Conservation (phyloP, 352 stramenopile species). For the Phytophthora constricta region DNA sequence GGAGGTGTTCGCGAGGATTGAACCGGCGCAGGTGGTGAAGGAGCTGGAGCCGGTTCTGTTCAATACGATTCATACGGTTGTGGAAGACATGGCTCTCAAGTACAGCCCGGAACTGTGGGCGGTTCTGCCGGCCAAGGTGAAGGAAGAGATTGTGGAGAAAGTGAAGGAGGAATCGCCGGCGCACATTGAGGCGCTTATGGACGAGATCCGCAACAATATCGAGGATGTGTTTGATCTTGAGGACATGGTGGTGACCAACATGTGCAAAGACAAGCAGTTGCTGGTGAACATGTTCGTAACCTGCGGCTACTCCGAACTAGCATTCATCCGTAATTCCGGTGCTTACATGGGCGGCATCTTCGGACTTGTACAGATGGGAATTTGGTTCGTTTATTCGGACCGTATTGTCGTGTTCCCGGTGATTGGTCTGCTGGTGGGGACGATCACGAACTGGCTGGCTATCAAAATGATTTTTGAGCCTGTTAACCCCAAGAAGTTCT, state of each 20-base stretch:
- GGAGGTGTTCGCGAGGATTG: constrained; percentile 93
- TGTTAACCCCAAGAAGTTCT: constrained; percentile 84
- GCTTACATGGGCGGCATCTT: constrained; percentile 92
- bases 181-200: constrained; percentile 95
- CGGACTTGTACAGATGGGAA: constrained; percentile 87
- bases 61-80: constrained; percentile 87
- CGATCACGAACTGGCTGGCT: constrained; percentile 97
- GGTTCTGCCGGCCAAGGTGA: constrained; percentile 78
- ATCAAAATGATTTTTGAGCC: constrained; percentile 95
- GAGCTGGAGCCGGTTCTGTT: constrained; percentile 94
- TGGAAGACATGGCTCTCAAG: constrained; percentile 91
- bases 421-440: constrained; percentile 95
- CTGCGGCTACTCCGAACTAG: constrained; percentile 91
- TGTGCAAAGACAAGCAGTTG: constrained; percentile 95
- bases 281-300: constrained; percentile 96
- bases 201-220: constrained; percentile 95
- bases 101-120: constrained; percentile 89
- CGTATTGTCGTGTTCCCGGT: constrained; percentile 90
- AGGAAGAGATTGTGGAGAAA: constrained; percentile 93
- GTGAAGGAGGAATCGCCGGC: constrained; percentile 93
- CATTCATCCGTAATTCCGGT: constrained; percentile 92
- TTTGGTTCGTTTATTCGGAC: constrained; percentile 89
- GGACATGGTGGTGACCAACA: constrained; percentile 94
- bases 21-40: constrained; percentile 90
- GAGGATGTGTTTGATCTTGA: constrained; percentile 96